Conservation (phyloP, 768 basidiomycete genomes). For the Aureoboletus auriporus region DNA sequence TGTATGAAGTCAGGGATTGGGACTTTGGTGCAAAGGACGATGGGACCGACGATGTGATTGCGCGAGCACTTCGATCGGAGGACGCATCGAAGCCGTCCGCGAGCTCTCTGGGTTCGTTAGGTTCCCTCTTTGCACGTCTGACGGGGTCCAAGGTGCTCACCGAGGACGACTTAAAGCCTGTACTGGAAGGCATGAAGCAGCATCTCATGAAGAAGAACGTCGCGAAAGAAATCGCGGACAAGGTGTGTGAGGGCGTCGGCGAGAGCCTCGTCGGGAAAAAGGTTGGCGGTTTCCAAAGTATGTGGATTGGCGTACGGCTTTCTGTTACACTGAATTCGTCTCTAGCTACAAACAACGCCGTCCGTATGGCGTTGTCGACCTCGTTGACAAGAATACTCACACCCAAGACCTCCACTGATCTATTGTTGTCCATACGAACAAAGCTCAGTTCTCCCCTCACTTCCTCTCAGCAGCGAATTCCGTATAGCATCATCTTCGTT, state of each 20-base stretch:
- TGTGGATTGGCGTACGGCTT: slow-evolving; percentile 17
- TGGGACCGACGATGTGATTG: slow-evolving; percentile 50
- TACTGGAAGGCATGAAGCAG: slow-evolving; percentile 92
- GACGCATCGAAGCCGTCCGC: slow-evolving; percentile 34
- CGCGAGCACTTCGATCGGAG: slow-evolving; percentile 50
- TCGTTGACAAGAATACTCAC: slow-evolving; percentile 92
- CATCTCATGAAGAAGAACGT: slow-evolving; percentile 99
- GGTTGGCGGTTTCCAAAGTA: slow-evolving; percentile 87
- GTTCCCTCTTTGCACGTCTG: slow-evolving; percentile 77
- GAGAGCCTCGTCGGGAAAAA: slow-evolving; percentile 87
- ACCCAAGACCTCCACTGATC: slow-evolving; percentile 95
- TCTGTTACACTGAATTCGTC: slow-evolving; percentile 5
- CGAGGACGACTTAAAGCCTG: slow-evolving; percentile 79
- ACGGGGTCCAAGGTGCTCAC: slow-evolving; percentile 84
- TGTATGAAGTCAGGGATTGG: slow-evolving; percentile 82
- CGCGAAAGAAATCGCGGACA: slow-evolving; percentile 91
- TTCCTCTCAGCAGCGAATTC: slow-evolving; percentile 72
- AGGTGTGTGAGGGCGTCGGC: slow-evolving; percentile 93
- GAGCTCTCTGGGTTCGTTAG: slow-evolving; percentile 59
- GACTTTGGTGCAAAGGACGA: slow-evolving; percentile 55
- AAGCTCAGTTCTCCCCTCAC: slow-evolving; percentile 75
- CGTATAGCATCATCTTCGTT: slow-evolving; percentile 93
- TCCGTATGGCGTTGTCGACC: slow-evolving; percentile 76
- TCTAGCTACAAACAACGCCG: slow-evolving; percentile 79
- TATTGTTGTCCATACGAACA: slow-evolving; percentile 86